Conservation (phyloP, 441 rosid species). For the Pelargonium myrrhifolium region DNA sequence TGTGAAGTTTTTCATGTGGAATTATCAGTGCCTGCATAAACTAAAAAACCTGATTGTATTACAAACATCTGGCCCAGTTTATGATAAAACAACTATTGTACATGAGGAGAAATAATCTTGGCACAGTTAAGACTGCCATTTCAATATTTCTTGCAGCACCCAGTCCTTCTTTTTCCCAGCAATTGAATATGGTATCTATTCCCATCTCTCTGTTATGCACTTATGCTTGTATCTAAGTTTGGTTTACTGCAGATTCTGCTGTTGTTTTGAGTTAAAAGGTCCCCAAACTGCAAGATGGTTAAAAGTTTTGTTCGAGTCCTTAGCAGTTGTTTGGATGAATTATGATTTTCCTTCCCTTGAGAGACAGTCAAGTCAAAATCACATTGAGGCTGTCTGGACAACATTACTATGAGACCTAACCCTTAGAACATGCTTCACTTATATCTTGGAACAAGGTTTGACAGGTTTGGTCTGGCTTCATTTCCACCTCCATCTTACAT, state of each 20-base stretch:
- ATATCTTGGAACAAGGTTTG: background rate
- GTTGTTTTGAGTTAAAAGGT: too few relatives aligned
- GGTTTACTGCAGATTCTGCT: too few relatives aligned
- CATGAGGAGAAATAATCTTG: slow-evolving; percentile 13
- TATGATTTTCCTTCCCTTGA: background rate
- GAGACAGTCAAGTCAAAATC: background rate
- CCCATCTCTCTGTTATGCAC: too few relatives aligned
- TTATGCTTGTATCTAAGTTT: too few relatives aligned
- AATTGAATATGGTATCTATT: background rate
- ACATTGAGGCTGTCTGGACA: background rate
- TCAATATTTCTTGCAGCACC: background rate
- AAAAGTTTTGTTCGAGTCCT: too few relatives aligned
- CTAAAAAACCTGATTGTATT: slow-evolving; percentile 9
- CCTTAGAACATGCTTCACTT: background rate
- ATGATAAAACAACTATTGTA: slow-evolving; percentile 13
- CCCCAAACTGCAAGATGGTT: too few relatives aligned
- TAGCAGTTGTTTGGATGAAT: background rate
- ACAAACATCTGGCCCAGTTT: background rate
- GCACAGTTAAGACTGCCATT: background rate
- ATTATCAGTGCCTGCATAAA: slow-evolving; percentile 16
- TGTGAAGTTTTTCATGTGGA: background rate
- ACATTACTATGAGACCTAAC: background rate
- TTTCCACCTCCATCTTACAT: background rate
- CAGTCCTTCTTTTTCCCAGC: too few relatives aligned
- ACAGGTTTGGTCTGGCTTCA: background rate